Conservation (phyloP, 768 basidiomycete genomes). For the Pleurotus cornucopiae region DNA sequence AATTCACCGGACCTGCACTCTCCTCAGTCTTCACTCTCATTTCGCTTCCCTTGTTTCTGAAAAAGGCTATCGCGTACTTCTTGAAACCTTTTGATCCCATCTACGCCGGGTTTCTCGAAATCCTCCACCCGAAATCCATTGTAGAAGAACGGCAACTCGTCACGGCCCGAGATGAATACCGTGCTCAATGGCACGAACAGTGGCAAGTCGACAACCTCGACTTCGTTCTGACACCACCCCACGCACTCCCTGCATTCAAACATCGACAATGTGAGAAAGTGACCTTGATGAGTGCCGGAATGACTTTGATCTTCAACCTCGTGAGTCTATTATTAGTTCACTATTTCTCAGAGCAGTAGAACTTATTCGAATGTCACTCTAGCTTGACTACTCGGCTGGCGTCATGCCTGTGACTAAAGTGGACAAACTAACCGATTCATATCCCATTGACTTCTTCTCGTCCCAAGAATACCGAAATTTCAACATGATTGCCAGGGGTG, state of each 20-base stretch:
- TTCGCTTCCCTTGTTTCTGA: conserved; percentile 33
- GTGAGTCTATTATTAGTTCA: conserved; percentile 30
- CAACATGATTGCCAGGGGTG: conserved; percentile 31
- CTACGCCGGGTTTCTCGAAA: conserved; percentile 28
- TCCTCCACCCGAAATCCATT: conserved; percentile 44
- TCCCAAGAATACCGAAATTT: conserved; percentile 27
- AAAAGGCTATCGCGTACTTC: conserved; percentile 38
- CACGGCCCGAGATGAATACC: conserved; percentile 24
- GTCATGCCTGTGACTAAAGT: conserved; percentile 58
- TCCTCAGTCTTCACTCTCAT: conserved; percentile 29
- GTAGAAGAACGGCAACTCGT: conserved; percentile 48
- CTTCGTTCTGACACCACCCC: conserved; percentile 24
- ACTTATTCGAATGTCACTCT: neutral
- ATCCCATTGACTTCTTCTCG: conserved; percentile 28
- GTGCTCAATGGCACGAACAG: conserved; percentile 31
- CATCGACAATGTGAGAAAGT: conserved; percentile 47
- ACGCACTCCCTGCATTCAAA: conserved; percentile 56
- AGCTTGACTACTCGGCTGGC: conserved; percentile 57
- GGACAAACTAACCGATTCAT: conserved; percentile 28
- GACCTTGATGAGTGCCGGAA: conserved; percentile 56
- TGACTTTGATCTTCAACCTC: conserved; percentile 66
- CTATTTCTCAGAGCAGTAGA: neutral
- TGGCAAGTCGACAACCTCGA: conserved; percentile 20
- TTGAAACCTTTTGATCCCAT: conserved; percentile 32
- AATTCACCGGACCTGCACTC: conserved; percentile 27